Conservation (phyloP, 2,329 filamentous ascomycete species). For the Teratosphaeria viscida region DNA sequence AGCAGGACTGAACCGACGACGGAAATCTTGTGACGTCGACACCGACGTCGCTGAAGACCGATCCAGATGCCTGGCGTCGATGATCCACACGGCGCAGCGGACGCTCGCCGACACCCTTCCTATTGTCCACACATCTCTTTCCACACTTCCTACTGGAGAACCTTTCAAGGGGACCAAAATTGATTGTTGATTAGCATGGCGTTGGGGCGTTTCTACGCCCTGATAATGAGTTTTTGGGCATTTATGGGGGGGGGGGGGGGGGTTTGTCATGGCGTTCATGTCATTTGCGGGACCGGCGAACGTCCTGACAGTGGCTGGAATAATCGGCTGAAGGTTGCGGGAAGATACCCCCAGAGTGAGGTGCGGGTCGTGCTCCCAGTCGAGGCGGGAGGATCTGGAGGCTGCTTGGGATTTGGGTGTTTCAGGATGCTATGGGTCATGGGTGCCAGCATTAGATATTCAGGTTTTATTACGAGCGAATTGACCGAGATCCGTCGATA, state of each 20-base stretch:
- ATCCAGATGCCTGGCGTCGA: neutral
- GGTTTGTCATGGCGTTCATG: neutral
- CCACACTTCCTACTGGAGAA: neutral
- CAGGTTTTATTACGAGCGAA: too few relatives aligned
- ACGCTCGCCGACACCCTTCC: neutral
- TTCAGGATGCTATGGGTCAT: neutral
- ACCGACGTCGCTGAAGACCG: neutral
- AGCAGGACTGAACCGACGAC: neutral
- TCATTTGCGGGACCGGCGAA: neutral
- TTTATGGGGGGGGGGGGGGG: neutral
- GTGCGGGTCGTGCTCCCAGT: neutral
- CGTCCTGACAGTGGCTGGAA: neutral
- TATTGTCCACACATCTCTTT: neutral
- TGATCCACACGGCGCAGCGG: neutral
- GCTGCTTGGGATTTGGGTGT: neutral
- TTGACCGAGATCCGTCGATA: neutral
- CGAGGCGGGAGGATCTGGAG: neutral
- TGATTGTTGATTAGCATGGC: neutral
- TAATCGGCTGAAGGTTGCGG: neutral
- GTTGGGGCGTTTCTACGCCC: neutral
- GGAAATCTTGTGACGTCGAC: neutral
- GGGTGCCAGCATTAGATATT: neutral
- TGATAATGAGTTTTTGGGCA: neutral
- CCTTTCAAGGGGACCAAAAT: neutral
- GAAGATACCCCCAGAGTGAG: neutral